A percentile compares a stretch with the other conserved stretches of the same genome.
Evolutionary conservation across 2,329 filamentous ascomycete genomes (phyloP).

Genomic region (Colletotrichum sp.): DNA sequence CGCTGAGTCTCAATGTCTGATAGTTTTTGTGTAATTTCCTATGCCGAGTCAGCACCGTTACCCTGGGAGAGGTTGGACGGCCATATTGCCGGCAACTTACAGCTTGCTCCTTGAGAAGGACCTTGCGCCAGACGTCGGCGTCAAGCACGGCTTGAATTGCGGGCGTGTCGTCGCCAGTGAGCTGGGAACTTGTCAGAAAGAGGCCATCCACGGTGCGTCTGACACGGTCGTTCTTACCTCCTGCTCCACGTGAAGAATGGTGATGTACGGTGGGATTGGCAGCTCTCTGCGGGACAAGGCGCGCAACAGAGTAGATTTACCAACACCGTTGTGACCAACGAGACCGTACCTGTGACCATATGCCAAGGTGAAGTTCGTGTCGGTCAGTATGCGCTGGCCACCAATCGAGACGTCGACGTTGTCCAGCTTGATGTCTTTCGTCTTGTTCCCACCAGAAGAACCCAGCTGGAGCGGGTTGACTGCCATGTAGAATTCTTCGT

Average conservation of each 20-base stretch:
- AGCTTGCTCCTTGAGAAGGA: conserved; percentile 86
- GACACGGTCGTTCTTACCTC: conserved; percentile 62
- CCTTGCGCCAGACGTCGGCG: conserved; percentile 98
- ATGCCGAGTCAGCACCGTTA: conserved; percentile 36
- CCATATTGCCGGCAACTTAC: conserved; percentile 53
- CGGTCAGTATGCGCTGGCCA: conserved; percentile 85
- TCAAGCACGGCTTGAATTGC: conserved; percentile 95
- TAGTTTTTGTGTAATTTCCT: conserved; percentile 81
- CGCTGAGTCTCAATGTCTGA: conserved; percentile 79
- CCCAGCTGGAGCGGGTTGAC: conserved; percentile 96
- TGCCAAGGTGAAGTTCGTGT: conserved; percentile 87
- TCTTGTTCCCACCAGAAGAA: conserved; percentile 76
- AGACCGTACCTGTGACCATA: conserved; percentile 96
- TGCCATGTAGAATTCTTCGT: conserved; percentile 99
- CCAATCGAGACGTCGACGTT: conserved; percentile 94
- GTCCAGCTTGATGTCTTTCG: conserved; percentile 98
- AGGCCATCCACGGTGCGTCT: not conserved
- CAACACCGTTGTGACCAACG: conserved; percentile 99
- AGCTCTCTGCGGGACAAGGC: conserved; percentile 93
- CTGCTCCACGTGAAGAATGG: conserved; percentile 98
- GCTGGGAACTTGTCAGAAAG: conserved; percentile 51
- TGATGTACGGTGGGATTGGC: conserved; percentile 94
- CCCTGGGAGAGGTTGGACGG: not conserved
- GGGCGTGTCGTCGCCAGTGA: conserved; percentile 93
- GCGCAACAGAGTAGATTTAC: conserved; percentile 92